Evolutionary conservation across 768 basidiomycete species (phyloP).

Genomic region (Phlebiopsis flavidoalba): DNA sequence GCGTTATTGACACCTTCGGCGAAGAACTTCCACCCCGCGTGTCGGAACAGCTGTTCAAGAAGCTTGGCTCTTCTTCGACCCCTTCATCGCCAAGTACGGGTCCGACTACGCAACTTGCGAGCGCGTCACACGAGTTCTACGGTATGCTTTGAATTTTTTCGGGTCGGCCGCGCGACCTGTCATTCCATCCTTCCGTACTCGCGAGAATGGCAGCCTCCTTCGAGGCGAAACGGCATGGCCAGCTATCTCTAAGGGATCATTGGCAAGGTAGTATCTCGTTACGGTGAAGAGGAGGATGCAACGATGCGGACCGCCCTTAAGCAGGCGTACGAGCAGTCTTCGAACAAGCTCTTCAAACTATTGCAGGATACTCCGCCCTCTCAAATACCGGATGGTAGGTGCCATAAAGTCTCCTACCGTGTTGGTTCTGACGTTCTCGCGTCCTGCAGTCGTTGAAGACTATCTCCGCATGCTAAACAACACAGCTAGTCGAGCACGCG

Average conservation of each 20-base stretch:
- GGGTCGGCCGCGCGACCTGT: constrained; percentile 59
- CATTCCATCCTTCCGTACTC: constrained; percentile 64
- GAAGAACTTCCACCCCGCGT: constrained; percentile 77
- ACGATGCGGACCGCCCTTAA: constrained; percentile 52
- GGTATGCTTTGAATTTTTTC: constrained; percentile 82
- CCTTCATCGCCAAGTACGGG: constrained; percentile 75
- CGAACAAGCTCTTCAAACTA: constrained; percentile 60
- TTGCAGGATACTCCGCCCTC: constrained; percentile 64
- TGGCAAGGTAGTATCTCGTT: constrained; percentile 77
- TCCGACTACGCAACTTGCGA: constrained; percentile 74
- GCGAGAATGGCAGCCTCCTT: constrained; percentile 75
- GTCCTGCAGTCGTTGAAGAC: constrained; percentile 82
- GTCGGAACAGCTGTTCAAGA: constrained; percentile 74
- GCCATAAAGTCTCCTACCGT: not conserved
- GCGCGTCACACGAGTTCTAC: constrained; percentile 75
- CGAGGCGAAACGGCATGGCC: constrained; percentile 72
- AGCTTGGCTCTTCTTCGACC: constrained; percentile 81
- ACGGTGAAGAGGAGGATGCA: constrained; percentile 60
- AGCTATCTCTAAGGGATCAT: constrained; percentile 95
- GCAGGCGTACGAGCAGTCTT: constrained; percentile 70
- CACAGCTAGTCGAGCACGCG: constrained; percentile 57
- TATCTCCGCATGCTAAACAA: constrained; percentile 80
- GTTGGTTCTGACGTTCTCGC: not conserved
- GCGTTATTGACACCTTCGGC: constrained; percentile 75
- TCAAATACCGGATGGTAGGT: constrained; percentile 85